Evolutionary conservation across 1,284 basidiomycete species (phyloP), one percentile per base, ranked within the genome.

Genomic region (Exobasidium rhododendri): DNA sequence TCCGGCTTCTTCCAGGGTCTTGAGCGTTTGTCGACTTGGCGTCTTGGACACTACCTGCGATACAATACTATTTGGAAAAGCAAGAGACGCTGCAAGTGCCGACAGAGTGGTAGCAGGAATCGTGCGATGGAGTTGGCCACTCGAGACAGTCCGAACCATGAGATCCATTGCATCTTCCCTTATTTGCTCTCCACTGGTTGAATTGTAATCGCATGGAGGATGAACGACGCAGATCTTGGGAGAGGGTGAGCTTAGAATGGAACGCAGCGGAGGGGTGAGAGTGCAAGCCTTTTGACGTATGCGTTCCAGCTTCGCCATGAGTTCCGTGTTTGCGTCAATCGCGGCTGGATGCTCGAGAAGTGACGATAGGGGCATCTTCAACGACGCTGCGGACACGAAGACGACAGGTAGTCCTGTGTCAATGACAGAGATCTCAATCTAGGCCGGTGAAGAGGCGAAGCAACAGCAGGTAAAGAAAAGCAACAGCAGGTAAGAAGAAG

Each of bases 221-320:
- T 69, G 68, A 22, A 79, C 65, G 45, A 79, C 66, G 66, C 75
- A 75, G 56, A 79, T 71, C 55, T 79, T 79, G 14, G 77, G 77
- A 17, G 73, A 71, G 2, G 73, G 68, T 0, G 71, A 66, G 40
- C 65, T 66, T 24, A 74, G 62, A 6, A 56, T 66, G 3, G 57
- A 47, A 2, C 28, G 17, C 4, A 76, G 61, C 6, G 29, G 58
- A 0, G 70, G 65, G 0, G 68, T 66, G 2, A 71, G 61, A 4
- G 31, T 40, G 0, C 69, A 67, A 0, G 70, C 67, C 0, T 59
- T 65, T 3, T 56, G 59, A 2, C 77, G 67, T 3, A 79, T 53
- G 1, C 49, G 10, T 47, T 78, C 76, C 0, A 75, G 63, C 20
- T 63, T 56, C 26, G 43, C 49, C 65, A 67, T 70, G 1, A 77